A percentile compares a stretch with the other conserved stretches of the same genome.
Evolutionary conservation across 2,329 filamentous ascomycete genomes (phyloP).

Genomic region (Tolypocladium pustulatum): DNA sequence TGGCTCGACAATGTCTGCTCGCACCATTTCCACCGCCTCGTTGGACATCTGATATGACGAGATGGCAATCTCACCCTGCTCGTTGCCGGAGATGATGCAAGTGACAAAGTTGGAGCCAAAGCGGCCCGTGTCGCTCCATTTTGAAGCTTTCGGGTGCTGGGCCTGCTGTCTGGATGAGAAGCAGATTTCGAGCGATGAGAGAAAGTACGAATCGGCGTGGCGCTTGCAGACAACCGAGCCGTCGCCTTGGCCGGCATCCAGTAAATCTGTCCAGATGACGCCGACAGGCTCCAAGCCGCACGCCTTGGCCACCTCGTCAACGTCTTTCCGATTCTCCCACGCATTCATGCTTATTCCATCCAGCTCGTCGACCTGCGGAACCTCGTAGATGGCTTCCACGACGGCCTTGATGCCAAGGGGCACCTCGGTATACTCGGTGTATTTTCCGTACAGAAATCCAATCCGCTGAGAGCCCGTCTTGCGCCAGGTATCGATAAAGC

Average conservation of each 20-base stretch:
- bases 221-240: conserved; percentile 89
- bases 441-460: conserved; percentile 84
- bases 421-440: conserved; percentile 83
- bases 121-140: conserved; percentile 90
- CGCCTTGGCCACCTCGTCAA: conserved; percentile 68
- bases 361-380: conserved; percentile 77
- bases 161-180: conserved; percentile 86
- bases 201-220: conserved; percentile 88
- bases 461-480: conserved; percentile 73
- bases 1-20: conserved; percentile 87
- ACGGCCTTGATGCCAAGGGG: conserved; percentile 91
- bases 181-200: conserved; percentile 83
- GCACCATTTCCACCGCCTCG: conserved; percentile 92
- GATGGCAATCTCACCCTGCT: conserved; percentile 77
- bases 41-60: conserved; percentile 93
- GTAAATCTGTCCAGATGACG: conserved; percentile 87
- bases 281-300: conserved; percentile 86
- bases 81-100: conserved; percentile 89
- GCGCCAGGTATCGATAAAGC: conserved; percentile 87
- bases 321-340: conserved; percentile 75
- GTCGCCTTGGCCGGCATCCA: conserved; percentile 71
- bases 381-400: conserved; percentile 94
- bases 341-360: conserved; percentile 79
- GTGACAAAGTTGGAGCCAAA: conserved; percentile 98
- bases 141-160: conserved; percentile 77